Conservation (phyloP, 805 yeast species). For the Ogataea nakhonphanomensis region DNA sequence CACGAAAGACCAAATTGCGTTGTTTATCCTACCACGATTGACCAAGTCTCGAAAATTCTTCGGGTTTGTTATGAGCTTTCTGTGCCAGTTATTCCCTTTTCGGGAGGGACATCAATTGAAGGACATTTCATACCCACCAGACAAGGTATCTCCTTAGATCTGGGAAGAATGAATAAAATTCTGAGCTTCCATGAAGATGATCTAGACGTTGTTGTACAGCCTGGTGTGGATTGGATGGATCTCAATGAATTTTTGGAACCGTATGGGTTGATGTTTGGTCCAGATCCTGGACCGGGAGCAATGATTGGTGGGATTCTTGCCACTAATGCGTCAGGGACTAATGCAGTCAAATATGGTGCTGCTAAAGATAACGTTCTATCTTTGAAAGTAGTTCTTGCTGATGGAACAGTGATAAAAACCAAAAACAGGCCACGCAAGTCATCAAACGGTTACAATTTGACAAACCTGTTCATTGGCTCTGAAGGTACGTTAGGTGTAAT, state of each 20-base stretch:
- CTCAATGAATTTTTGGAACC: constrained; percentile 51
- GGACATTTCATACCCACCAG: constrained; percentile 75
- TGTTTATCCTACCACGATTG: constrained; percentile 60
- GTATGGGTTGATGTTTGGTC: constrained; percentile 61
- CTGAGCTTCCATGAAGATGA: constrained; percentile 57
- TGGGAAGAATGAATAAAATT: constrained; percentile 59
- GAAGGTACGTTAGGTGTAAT: constrained; percentile 80
- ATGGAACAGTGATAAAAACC: constrained; percentile 74
- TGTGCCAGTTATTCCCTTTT: constrained; percentile 69
- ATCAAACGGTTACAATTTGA: constrained; percentile 76
- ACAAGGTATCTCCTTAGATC: constrained; percentile 56
- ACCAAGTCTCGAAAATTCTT: constrained; percentile 62
- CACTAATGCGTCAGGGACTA: constrained; percentile 77
- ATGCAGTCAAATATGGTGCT: constrained; percentile 75
- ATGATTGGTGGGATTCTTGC: constrained; percentile 73
- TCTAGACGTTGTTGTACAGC: constrained; percentile 72
- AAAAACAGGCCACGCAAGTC: constrained; percentile 72
- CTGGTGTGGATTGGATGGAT: constrained; percentile 77
- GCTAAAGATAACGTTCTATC: constrained; percentile 69
- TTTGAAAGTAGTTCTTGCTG: constrained; percentile 73
- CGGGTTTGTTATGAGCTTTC: constrained; percentile 58
- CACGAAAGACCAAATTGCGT: constrained; percentile 40
- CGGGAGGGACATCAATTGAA: constrained; percentile 77
- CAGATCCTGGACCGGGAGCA: constrained; percentile 79
- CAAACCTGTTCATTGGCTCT: constrained; percentile 70